phyloP scores from a whole-genome alignment of 2,329 filamentous ascomycete species.

The Fusarium sublunatum region DNA sequence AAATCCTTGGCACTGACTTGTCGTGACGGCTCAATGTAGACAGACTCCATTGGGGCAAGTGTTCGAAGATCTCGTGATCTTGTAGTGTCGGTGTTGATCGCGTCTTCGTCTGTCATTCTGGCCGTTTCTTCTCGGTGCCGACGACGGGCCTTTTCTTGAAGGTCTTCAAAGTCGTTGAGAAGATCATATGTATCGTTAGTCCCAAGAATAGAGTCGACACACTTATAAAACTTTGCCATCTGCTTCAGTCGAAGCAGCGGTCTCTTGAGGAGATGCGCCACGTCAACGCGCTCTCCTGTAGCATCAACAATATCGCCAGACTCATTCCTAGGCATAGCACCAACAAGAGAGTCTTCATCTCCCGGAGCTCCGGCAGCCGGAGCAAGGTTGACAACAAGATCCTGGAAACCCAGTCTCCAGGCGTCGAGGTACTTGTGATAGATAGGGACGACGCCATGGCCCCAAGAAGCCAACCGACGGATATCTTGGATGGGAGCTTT shows the following conservation, averaged over 20 bases:
- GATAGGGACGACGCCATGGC: conserved; percentile 78
- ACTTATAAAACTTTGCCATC: conserved; percentile 83
- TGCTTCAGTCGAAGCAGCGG: conserved; percentile 90
- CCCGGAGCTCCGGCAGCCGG: conserved; percentile 67
- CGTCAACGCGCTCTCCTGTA: conserved; percentile 90
- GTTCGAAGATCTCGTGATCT: conserved; percentile 83
- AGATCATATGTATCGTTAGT: conserved; percentile 59
- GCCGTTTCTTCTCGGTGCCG: conserved; percentile 73
- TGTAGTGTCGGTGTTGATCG: conserved; percentile 82
- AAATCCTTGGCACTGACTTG: conserved; percentile 91
- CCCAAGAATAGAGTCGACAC: conserved; percentile 66
- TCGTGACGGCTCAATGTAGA: conserved; percentile 78
- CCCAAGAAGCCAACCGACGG: conserved; percentile 81
- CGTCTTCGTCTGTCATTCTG: conserved; percentile 83
- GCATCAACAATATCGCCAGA: conserved; percentile 75
- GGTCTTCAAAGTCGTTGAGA: conserved; percentile 69
- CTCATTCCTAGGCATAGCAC: conserved; percentile 69
- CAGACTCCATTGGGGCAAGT: conserved; percentile 74
- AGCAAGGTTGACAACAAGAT: conserved; percentile 92
- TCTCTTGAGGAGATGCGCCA: conserved; percentile 90
- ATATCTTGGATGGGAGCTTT: conserved; percentile 80
- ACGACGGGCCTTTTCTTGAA: conserved; percentile 81
- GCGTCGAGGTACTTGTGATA: conserved; percentile 88
- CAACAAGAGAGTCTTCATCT: conserved; percentile 69
- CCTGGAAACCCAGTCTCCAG: conserved; percentile 94